Evolutionary conservation across 2,329 filamentous ascomycete species (phyloP), one percentile per base, ranked within the genome.

Genomic region (Colletotrichum sp.): DNA sequence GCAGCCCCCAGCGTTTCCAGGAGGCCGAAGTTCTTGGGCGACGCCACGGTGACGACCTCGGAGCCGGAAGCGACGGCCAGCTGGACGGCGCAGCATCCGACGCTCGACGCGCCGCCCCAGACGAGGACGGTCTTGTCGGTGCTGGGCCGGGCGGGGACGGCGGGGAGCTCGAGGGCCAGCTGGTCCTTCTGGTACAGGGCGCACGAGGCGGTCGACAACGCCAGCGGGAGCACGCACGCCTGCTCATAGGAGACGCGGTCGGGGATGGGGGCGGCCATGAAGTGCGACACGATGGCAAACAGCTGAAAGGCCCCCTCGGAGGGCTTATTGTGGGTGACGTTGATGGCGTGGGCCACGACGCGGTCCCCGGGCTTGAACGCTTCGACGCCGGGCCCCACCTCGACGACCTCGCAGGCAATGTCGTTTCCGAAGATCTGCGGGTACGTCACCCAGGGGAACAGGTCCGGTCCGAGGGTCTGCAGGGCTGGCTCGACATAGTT

Each of bases 91-190:
- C 84, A 85, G 60, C 84, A 83, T 4, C 89, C 88, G 1, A 88
- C 86, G 16, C 83, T 84, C 0, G 86, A 85, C 5, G 87, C 84
- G 1, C 89, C 90, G 18, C 89, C 89, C 87, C 88, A 91, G 44
- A 84, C 76, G 55, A 81, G 66, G 39, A 82, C 55, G 6, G 77
- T 71, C 68, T 81, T 81, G 66, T 74, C 69, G 13, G 30, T 32
- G 30, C 71, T 32, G 80, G 81, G 55, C 60, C 74, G 18, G 79
- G 77, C 18, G 80, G 73, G 1, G 71, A 79, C 8, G 80, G 75
- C 3, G 76, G 78, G 2, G 82, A 82, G 3, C 81, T 83, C 7
- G 77, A 68, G 18, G 60, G 24, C 81, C 80, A 30, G 80, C 77
- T 34, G 69, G 59, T 48, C 79, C 77, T 48, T 80, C n/a, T 68